phyloP scores from a whole-genome alignment of 345 rosid species.

The Corchorus capsularis region DNA sequence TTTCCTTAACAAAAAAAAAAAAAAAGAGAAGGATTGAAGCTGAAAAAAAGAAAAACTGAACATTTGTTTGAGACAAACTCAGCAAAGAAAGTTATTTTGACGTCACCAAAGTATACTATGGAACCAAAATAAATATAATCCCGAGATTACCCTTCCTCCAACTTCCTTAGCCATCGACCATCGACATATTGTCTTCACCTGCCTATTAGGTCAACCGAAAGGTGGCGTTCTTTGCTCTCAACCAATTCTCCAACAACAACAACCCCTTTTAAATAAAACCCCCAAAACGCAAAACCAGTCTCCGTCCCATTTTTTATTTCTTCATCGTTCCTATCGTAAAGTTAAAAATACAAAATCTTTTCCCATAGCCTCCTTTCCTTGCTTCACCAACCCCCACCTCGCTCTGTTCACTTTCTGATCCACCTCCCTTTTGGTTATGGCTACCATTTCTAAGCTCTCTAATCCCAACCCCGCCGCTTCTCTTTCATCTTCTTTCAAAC shows the following conservation, averaged over 20 bases:
- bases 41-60: too few species aligned
- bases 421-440: constrained; percentile 39
- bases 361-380: not conserved
- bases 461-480: constrained; percentile 41
- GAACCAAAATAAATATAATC: not conserved
- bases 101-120: too few species aligned
- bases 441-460: constrained; percentile 79
- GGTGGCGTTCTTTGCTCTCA: not conserved
- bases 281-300: not conserved
- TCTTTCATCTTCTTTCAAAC: constrained; percentile 36
- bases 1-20: too few species aligned
- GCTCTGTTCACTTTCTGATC: not conserved
- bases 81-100: too few species aligned
- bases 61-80: too few species aligned
- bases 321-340: constrained; percentile 27
- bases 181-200: too few species aligned
- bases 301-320: not conserved
- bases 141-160: not conserved
- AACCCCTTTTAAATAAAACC: not conserved
- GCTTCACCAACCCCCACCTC: constrained; percentile 18
- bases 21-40: too few species aligned
- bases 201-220: constrained; percentile 18
- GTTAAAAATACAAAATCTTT: not conserved
- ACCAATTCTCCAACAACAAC: not conserved
- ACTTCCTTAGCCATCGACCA: too few species aligned